These are phyloP conservation scores for Lodderomyces orthopsilosis DNA, from an alignment of 1,139 yeast species.

Conservation along the genomic window DNA sequence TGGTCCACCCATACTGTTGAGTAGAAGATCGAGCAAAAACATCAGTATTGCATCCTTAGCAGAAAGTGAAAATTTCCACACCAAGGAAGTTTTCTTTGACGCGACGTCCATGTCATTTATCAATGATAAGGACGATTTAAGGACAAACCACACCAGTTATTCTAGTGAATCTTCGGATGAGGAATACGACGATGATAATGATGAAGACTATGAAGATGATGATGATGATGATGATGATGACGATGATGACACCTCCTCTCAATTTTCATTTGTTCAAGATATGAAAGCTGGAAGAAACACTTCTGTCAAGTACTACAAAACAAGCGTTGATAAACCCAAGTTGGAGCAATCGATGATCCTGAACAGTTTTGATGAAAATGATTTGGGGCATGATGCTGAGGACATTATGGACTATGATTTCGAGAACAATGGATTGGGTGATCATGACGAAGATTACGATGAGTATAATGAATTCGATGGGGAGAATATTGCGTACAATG, in stretches of 20 bases:
- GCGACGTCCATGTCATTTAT: conserved; percentile 4
- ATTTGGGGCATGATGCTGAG: conserved; percentile 35
- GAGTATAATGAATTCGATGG: conserved; percentile 45
- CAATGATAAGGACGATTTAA: conserved; percentile 1
- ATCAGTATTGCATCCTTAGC: conserved; percentile 14
- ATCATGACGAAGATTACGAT: conserved; percentile 41
- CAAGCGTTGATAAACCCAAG: conserved; percentile 14
- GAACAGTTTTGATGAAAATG: conserved; percentile 27
- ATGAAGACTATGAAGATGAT: conserved; percentile 17
- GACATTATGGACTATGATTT: conserved; percentile 42
- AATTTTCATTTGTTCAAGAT: conserved; percentile 59
- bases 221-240: conserved; percentile 29
- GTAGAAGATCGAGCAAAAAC: conserved; percentile 6
- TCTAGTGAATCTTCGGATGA: conserved; percentile 3
- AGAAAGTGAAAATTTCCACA: conserved; percentile 17
- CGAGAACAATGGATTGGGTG: conserved; percentile 53
- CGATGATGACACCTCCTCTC: conserved; percentile 38
- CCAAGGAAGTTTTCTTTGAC: conserved; percentile 20
- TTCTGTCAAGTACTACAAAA: conserved; percentile 60
- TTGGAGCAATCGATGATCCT: conserved; percentile 5
- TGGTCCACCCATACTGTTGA: conserved; percentile 15
- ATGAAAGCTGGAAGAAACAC: conserved; percentile 57
- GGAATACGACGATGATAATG: conserved; percentile 6
- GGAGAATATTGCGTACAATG: conserved; percentile 15
- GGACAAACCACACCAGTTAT: conserved; percentile 3